These are phyloP conservation scores for Penicillium digitatum DNA, from an alignment of 2,329 filamentous ascomycete genomes.

Conservation along the genomic window DNA sequence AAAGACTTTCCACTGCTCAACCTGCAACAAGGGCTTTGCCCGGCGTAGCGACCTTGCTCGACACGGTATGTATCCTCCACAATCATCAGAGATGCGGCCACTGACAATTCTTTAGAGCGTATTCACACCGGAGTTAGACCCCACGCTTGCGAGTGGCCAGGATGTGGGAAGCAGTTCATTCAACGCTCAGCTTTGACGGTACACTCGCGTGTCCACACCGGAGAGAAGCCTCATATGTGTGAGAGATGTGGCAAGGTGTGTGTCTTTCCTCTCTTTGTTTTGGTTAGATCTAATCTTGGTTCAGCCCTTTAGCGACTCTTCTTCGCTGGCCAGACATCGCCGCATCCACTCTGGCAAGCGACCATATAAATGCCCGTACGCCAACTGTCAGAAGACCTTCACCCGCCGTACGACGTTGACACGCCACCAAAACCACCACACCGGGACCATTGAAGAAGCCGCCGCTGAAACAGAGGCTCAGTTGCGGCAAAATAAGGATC, in stretches of 20 bases:
- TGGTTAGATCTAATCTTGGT: conserved; percentile 5
- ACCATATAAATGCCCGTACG: conserved; percentile 95
- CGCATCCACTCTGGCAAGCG: conserved; percentile 93
- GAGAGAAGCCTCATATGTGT: conserved; percentile 97
- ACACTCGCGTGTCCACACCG: conserved; percentile 90
- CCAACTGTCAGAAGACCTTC: conserved; percentile 97
- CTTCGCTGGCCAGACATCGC: conserved; percentile 85
- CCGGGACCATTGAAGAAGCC: conserved; percentile 89
- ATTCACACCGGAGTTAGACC: conserved; percentile 90
- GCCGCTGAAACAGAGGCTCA: conserved; percentile 84
- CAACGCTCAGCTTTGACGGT: conserved; percentile 94
- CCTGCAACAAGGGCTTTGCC: conserved; percentile 87
- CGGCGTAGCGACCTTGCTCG: conserved; percentile 88
- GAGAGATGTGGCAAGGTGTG: conserved; percentile 92
- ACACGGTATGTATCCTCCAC: conserved; percentile 64
- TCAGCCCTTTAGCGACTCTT: conserved; percentile 93
- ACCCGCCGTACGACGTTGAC: conserved; percentile 92
- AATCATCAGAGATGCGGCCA: neutral
- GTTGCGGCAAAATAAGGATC: conserved; percentile 56
- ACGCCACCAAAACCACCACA: conserved; percentile 92
- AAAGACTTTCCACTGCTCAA: conserved; percentile 84
- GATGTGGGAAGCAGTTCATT: conserved; percentile 94
- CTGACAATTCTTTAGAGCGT: conserved; percentile 59
- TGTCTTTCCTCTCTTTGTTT: neutral
- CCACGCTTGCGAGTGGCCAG: conserved; percentile 84